A percentile compares a stretch with the other conserved stretches of the same genome.
Evolutionary conservation across 1,139 yeast species (phyloP).

Genomic region (Saccharomyces hybrid): DNA sequence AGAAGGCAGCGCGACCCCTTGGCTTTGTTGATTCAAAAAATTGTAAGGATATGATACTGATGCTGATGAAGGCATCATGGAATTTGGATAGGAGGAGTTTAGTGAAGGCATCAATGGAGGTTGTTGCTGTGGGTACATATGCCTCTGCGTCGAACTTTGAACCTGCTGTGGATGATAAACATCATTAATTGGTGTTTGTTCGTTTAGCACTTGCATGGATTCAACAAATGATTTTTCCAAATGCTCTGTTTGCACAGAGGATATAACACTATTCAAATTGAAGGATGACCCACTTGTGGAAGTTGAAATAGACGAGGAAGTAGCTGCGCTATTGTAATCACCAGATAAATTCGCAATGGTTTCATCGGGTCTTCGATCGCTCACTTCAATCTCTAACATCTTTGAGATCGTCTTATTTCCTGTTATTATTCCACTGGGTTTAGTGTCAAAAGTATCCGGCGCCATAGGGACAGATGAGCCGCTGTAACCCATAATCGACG

Average conservation of each 20-base stretch:
- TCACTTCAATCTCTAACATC: background rate
- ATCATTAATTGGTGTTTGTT: background rate
- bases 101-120: background rate
- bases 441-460: constrained; percentile 21
- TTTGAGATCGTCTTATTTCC: background rate
- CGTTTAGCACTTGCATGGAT: background rate
- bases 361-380: background rate
- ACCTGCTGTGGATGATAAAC: background rate
- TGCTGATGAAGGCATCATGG: background rate
- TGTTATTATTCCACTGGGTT: constrained; percentile 16
- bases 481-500: constrained; percentile 22
- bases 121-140: background rate
- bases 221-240: background rate
- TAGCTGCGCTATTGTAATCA: background rate
- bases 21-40: background rate
- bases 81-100: background rate
- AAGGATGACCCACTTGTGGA: background rate
- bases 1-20: background rate
- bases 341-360: background rate
- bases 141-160: background rate
- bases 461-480: constrained; percentile 30
- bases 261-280: background rate
- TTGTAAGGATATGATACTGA: background rate
- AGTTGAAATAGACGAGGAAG: background rate
- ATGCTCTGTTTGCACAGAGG: background rate